Evolutionary conservation across 1,284 basidiomycete genomes (phyloP), one percentile per base, ranked within the genome.

Genomic region (Chondrostereum purpureum): DNA sequence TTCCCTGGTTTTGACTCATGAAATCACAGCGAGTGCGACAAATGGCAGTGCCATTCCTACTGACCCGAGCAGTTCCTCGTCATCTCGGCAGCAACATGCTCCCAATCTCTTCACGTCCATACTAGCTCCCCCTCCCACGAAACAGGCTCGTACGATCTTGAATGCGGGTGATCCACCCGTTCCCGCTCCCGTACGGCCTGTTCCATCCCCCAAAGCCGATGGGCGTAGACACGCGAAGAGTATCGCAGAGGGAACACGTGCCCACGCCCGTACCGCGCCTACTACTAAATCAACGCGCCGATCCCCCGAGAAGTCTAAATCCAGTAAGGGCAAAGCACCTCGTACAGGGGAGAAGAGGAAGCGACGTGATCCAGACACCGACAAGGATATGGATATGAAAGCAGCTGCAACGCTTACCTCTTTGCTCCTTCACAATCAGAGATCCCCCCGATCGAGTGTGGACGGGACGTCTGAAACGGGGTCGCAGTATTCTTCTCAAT

Each of bases 381-480:
- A 31, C n/a, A 70, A 68, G n/a, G 83, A 83, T 50, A 72, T 81
- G 43, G 84, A 88, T 60, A 82, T 87, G 73, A 83, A 86, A 59
- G 86, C 86, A 22, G 86, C 87, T 4, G 82, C 80, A 17, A 85
- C 86, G 5, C 66, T 89, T 49, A 88, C 87, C 1, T 80, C 79
- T 10, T 67, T 89, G 42, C 67, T 83, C 43, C 69, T 81, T 44
- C 72, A 80, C 45, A 73, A 82, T 52, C 72, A 82, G 43, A 75
- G 78, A 33, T 83, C 82, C 4, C 82, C 83, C 36, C 73, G 80
- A 45, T 83, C 83, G 14, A 83, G 79, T 53, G 67, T 85, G 47
- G 86, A 81, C 50, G 27, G 27, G 8, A 78, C 74, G 22, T 77
- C 75, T 38, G 77, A 77, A 47, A 57, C 71, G 12, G 72, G 77